These are phyloP conservation scores for Globisporangium alternatum DNA, from an alignment of 352 stramenopile genomes.

Conservation along the genomic window DNA sequence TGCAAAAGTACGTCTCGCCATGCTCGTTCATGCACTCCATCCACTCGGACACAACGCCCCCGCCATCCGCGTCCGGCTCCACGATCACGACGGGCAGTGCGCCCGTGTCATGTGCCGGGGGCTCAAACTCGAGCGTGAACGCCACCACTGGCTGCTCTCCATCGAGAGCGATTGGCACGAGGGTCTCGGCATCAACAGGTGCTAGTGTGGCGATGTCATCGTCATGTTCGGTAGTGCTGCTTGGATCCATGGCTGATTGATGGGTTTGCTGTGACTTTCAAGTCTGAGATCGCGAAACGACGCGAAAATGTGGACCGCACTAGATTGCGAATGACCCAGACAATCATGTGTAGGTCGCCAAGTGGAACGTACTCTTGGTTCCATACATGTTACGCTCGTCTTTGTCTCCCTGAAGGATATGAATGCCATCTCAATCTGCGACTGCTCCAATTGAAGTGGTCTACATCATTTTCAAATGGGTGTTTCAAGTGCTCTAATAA, in stretches of 20 bases:
- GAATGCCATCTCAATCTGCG: too few species aligned
- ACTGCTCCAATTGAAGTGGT: too few species aligned
- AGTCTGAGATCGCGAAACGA: too few species aligned
- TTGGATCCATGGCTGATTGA: background rate
- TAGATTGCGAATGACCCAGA: too few species aligned
- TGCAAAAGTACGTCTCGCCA: constrained; percentile 45
- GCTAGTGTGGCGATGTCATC: background rate
- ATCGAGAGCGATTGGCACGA: background rate
- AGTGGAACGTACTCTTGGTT: too few species aligned
- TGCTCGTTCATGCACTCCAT: constrained; percentile 34
- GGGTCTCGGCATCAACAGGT: background rate
- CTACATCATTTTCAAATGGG: too few species aligned
- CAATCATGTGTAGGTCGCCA: too few species aligned
- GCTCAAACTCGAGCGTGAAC: background rate
- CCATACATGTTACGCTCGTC: too few species aligned
- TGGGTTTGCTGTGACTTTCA: too few species aligned
- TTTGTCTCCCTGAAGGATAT: too few species aligned
- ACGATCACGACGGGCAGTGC: constrained; percentile 11
- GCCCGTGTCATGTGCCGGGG: constrained; percentile 9
- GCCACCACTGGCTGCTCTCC: background rate
- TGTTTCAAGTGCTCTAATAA: too few species aligned
- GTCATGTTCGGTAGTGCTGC: background rate
- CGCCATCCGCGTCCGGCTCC: background rate
- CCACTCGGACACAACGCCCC: constrained; percentile 26
- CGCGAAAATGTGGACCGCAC: too few species aligned